Base-by-base conservation (phyloP, 1,139 yeast species). In the Kodamaea alishanica region DNA sequence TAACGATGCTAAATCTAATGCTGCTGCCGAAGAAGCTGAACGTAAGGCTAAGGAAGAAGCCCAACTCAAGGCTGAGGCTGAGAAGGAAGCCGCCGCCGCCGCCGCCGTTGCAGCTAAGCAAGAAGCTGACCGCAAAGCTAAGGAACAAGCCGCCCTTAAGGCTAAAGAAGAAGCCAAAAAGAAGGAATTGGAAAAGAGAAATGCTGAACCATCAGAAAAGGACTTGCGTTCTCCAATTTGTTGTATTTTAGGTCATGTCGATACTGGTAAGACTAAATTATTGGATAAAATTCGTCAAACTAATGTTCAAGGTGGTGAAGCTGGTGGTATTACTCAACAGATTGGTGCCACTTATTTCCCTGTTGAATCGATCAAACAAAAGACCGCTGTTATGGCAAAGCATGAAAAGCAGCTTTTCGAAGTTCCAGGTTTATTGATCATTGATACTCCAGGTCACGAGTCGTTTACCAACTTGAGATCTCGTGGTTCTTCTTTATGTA, bases 321-420 rank as follows among this genome's bases (percentile, higher is more conserved):
- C 98, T 41, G 99, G 99, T 74, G 99, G 99, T 75, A 94, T 92
- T 61, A 92, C 99, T 50, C 99, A 92, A 77, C 99, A 92, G 69
- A 92, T 92, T 61, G 99, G 99, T 79, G 99, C 99, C 38, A 94
- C 98, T 23, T 94, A 90, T 66, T 94, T 92, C 87, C 98, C 98
- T 44, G 90, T 92, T 53, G 95, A 85, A 26, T 88, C 97, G 30
- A 88, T 92, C 56, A 82, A 82, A 64, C 81, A 81, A 57, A 94
- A 94, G 71, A 92, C 97, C 30, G 84, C 81, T 34, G 95, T 84
- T 36, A 90, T 92, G 97, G 79, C 88, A 44, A 73, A 81, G 52
- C 85, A 78, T 61, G 97, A 88, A 63, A 84, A 86, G 60, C 83
- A 82, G 60, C 73, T 84, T 12, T 90, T 84, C 62, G 96, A 92